phyloP scores from a whole-genome alignment of 2,329 filamentous ascomycete species.

The Penicillium griseofulvum region DNA sequence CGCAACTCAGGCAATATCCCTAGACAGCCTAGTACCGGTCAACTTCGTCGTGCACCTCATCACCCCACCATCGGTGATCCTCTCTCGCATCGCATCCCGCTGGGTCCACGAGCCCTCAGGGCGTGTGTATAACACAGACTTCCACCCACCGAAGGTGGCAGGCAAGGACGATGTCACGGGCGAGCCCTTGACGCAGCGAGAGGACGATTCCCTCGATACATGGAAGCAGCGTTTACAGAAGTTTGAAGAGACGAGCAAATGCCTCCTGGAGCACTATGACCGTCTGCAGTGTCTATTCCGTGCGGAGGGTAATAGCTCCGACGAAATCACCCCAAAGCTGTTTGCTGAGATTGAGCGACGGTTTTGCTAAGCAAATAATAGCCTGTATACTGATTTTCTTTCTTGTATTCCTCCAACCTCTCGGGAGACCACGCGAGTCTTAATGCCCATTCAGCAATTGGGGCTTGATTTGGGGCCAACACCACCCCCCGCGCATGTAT shows the following conservation, averaged over 20 bases:
- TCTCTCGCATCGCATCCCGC: conserved; percentile 83
- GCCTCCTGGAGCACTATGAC: conserved; percentile 85
- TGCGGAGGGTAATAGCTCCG: conserved; percentile 82
- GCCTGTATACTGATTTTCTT: conserved; percentile 10
- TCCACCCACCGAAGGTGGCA: conserved; percentile 76
- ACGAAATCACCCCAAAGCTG: conserved; percentile 92
- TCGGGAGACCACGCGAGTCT: background rate
- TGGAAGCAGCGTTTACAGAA: conserved; percentile 77
- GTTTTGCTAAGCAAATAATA: conserved; percentile 52
- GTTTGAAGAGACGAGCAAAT: conserved; percentile 83
- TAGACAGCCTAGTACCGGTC: conserved; percentile 84
- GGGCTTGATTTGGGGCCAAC: background rate
- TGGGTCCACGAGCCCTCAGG: conserved; percentile 93
- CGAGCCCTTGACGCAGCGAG: conserved; percentile 74
- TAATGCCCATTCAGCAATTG: conserved; percentile 18
- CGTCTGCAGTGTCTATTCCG: conserved; percentile 79
- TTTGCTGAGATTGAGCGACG: conserved; percentile 76
- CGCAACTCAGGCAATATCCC: conserved; percentile 69
- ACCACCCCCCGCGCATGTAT: conserved; percentile 11
- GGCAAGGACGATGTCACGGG: conserved; percentile 90
- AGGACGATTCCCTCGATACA: conserved; percentile 82
- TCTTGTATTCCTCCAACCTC: background rate
- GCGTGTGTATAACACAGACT: conserved; percentile 90
- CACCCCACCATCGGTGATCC: conserved; percentile 81
- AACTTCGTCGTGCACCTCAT: conserved; percentile 86